Percentiles rank a stretch among this genome's conserved stretches.
These are phyloP conservation scores for Candida broadrunensis DNA, from an alignment of 805 yeast genomes.

Conservation along the genomic window DNA sequence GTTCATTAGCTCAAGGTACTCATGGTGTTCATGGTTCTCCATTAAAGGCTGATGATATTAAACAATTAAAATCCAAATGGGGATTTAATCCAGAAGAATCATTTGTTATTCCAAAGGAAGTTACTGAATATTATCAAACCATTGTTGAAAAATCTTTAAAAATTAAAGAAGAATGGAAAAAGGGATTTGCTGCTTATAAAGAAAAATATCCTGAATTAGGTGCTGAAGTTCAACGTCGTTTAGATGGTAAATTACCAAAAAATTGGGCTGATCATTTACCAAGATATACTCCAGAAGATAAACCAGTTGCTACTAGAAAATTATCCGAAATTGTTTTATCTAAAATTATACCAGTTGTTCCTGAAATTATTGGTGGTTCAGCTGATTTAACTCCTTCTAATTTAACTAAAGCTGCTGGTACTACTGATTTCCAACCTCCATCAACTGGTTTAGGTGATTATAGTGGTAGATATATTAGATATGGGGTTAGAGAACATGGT, in stretches of 20 bases:
- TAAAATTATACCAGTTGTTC: conserved; percentile 59
- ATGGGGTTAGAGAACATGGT: conserved; percentile 98
- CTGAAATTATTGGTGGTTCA: conserved; percentile 95
- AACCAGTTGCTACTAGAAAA: conserved; percentile 91
- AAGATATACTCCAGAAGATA: conserved; percentile 70
- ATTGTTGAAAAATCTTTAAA: conserved; percentile 61
- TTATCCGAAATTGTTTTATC: conserved; percentile 78
- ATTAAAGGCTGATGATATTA: conserved; percentile 87
- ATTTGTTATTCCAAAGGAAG: conserved; percentile 81
- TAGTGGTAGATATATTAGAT: conserved; percentile 91
- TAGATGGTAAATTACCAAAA: conserved; percentile 72
- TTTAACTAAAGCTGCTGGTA: conserved; percentile 82
- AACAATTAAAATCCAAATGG: conserved; percentile 74
- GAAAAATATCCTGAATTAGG: conserved; percentile 74
- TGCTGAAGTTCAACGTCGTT: conserved; percentile 77
- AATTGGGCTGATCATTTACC: conserved; percentile 82
- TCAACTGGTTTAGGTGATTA: conserved; percentile 76
- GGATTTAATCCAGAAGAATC: conserved; percentile 87
- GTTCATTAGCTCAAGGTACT: conserved; percentile 81
- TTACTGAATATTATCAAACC: conserved; percentile 62
- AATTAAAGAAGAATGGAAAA: conserved; percentile 75
- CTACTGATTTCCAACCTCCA: conserved; percentile 92
- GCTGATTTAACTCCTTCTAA: conserved; percentile 98
- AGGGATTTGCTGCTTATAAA: conserved; percentile 56
- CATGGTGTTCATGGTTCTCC: conserved; percentile 96